Base-by-base conservation (phyloP, 805 yeast species). In the Saccharomyces jurei region DNA sequence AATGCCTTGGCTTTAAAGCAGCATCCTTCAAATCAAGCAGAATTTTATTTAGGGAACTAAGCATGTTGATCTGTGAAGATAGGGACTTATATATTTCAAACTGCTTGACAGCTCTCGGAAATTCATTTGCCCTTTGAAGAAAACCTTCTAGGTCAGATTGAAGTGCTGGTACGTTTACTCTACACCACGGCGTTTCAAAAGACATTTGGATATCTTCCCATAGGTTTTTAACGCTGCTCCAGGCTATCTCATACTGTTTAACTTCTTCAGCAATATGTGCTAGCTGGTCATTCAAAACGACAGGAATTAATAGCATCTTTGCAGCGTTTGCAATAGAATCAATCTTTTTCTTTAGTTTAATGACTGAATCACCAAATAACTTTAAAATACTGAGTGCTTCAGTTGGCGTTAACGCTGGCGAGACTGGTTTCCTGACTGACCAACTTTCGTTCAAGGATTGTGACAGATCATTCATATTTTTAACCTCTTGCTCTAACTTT, bases 1-100 rank as follows among this genome's bases (percentile, higher is more conserved):
- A 83, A 63, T 91, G 97, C 25, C 90, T 74, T 0, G 75, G 76
- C 52, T 79, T 79, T 57, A 91, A 67, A 0, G 81, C 77, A 0
- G 77, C 85, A 3, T 82, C 78, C 54, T 77, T 80, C 54, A 89
- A 68, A 3, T 77, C 79, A 2, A 66, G 57, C 1, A 86, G 41
- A 6, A 75, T 46, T 1, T 17, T 21, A 36, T 77, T 52, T 30
- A 41, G 32, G 5, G 54, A 47, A 10, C 26, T 27, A 21, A 46
- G 27, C 28, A 59, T 36, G 4, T 36, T 17, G 10, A 36, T 9
- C 11, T 36, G 44, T 9, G 25, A 36, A 9, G 17, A 17, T 17
- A 36, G 22, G 11, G 44, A n/a, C 13, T 36, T 36, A 17, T 17
- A 36, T 6, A 36, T 36, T 11, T 36, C 44, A 36, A 36, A 36